Evolutionary conservation across 2,329 filamentous ascomycete genomes (phyloP), one percentile per base, ranked within the genome.

Genomic region (Paraconiothyrium brasiliense): DNA sequence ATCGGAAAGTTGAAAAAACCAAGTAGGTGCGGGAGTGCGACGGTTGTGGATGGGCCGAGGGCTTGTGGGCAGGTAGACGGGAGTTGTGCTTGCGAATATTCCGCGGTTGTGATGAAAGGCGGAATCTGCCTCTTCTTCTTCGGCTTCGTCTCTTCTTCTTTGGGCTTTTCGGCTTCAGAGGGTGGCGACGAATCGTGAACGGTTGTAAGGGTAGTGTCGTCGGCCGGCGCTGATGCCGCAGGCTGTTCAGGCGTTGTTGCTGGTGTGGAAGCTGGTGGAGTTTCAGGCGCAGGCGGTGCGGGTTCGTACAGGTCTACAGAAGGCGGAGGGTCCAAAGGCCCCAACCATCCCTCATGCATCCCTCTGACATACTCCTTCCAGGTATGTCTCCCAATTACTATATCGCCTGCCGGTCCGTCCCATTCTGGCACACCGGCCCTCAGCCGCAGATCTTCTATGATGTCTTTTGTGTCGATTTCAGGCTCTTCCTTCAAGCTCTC

Each of bases 361-460:
- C 95, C 95, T 61, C 94, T 86, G 27, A 98, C 83, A 77, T 98
- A 99, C 80, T 99, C 95, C 81, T 97, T 99, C 95, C 95, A 99
- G 10, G 94, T 90, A 76, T 97, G 92, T 59, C 94, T 84, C 13
- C 95, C 95, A 70, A 99, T 88, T 20, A 98, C 89, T 55, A 99
- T 85, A 75, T 98, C 94, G 48, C 95, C 95, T 65, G 86, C 86
- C 24, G 90, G 83, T 10, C 92, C 94, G 4, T 89, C 84, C 73
- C 90, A 94, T 37, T 92, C 88, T 30, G 83, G 84, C 10, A 94
- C 86, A 7, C 90, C 90, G 63, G 89, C 88, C 66, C 84, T 86
- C 72, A 84, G 83, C 69, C 94, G 86, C 56, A 90, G 81, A 10
- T 86, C 83, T 61, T 89, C 84, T 6, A 95, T 80, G 9, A 88